phyloP scores from a whole-genome alignment of 2,329 filamentous ascomycete genomes.

The Akanthomyces lecanii region DNA sequence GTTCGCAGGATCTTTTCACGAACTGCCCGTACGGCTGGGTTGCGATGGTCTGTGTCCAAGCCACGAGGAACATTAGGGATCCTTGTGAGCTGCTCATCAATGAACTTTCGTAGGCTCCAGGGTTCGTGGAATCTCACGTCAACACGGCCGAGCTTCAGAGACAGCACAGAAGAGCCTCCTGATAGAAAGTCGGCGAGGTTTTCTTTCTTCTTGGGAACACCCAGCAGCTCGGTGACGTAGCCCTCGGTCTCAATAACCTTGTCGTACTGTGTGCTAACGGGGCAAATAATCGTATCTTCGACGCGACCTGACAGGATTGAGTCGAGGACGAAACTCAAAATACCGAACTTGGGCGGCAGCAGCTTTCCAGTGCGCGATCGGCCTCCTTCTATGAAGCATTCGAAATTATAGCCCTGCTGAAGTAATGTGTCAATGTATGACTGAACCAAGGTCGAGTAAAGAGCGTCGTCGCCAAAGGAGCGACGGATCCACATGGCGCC shows the following conservation, averaged over 20 bases:
- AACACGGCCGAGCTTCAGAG: conserved; percentile 81
- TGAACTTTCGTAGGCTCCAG: conserved; percentile 82
- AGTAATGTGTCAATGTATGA: conserved; percentile 91
- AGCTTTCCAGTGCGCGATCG: conserved; percentile 91
- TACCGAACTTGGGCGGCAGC: conserved; percentile 90
- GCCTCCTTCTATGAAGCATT: conserved; percentile 96
- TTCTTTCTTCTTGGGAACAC: conserved; percentile 92
- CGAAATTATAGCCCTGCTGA: conserved; percentile 87
- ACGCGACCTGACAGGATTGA: conserved; percentile 84
- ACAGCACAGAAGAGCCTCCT: conserved; percentile 78
- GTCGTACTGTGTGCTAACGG: conserved; percentile 96
- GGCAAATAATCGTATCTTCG: conserved; percentile 87
- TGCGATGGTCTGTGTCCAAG: conserved; percentile 42
- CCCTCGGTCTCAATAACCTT: conserved; percentile 98
- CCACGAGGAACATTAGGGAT: conserved; percentile 41
- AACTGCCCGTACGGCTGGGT: conserved; percentile 48
- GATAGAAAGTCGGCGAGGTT: conserved; percentile 88
- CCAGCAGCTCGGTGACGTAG: conserved; percentile 90
- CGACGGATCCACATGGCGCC: conserved; percentile 95
- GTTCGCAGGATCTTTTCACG: conserved; percentile 75
- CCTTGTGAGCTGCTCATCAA: conserved; percentile 67
- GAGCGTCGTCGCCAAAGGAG: conserved; percentile 83
- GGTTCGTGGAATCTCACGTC: conserved; percentile 96
- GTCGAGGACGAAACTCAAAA: conserved; percentile 86
- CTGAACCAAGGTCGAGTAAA: conserved; percentile 92